Evolutionary conservation across 2,329 filamentous ascomycete genomes (phyloP), one percentile per base, ranked within the genome.

Genomic region (Canariomyces notabilis): DNA sequence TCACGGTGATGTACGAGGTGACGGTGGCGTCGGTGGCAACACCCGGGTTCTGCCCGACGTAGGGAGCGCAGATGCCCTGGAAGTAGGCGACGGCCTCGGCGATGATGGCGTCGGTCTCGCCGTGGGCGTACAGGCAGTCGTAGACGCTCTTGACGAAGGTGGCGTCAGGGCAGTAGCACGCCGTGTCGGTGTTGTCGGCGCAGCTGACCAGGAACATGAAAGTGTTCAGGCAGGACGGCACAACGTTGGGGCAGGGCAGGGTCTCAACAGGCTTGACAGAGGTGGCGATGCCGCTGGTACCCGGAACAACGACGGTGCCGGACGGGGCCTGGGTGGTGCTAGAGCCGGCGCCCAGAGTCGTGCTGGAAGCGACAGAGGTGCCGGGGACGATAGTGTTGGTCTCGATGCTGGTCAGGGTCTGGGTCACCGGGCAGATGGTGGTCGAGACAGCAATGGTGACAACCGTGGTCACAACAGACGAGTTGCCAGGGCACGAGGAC

Each of bases 221-320:
- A 60, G 89, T 94, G 79, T 91, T 93, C 70, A 97, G 73, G 75
- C 91, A 97, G 63, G 81, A 81, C 53, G 91, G 90, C 40, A 96
- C 83, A 38, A 90, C 78, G 20, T 74, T 69, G 48, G 89, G 89
- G 69, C 81, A 80, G 48, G 73, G 70, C 34, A 76, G 68, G 29
- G 73, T 71, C 61, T 68, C 63, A 11, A 67, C 62, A 37, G 74
- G 65, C 31, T 57, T 57, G 32, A 33, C 42, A 4, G 54, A 51
- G 31, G 40, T 45, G 39, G 40, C 41, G 35, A 38, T 37, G 23
- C 34, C 52, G 33, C 66, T 65, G 46, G 61, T 56, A 18, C 58
- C 52, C 62, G 63, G 29, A 69, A 66, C 6, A 59, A 61, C 33
- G 60, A 63, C 40, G 75, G n/a, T n/a, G n/a, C n/a, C n/a, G n/a